These are phyloP conservation scores for Botryotinia calthae DNA, from an alignment of 2,329 filamentous ascomycete species.

Conservation along the genomic window DNA sequence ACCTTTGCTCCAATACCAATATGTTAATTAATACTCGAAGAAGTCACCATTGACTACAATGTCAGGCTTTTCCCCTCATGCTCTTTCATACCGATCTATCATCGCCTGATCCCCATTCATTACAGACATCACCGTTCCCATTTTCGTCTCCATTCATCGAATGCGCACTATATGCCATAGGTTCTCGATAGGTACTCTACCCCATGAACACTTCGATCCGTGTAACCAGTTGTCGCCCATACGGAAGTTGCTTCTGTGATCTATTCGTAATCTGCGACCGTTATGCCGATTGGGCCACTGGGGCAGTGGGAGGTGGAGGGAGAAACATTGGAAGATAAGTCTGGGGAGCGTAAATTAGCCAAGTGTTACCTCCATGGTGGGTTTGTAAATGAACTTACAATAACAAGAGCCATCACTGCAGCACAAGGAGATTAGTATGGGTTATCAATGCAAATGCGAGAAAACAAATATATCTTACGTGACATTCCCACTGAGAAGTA, in stretches of 20 bases:
- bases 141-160: not conserved
- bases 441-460: not conserved
- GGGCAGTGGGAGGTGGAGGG: conserved; percentile 51
- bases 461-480: conserved; percentile 44
- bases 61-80: not conserved
- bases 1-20: not conserved
- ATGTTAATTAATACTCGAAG: not conserved
- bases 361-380: not conserved
- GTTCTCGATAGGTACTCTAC: not conserved
- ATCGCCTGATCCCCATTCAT: not conserved
- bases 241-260: not conserved
- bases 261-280: not conserved
- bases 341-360: conserved; percentile 35
- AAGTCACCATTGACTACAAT: not conserved
- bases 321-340: conserved; percentile 65
- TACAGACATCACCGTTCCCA: not conserved
- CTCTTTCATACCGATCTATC: not conserved
- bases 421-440: conserved; percentile 8
- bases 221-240: not conserved
- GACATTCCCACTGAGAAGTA: conserved; percentile 79
- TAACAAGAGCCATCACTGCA: conserved; percentile 39
- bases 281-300: conserved; percentile 44
- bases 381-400: conserved; percentile 41
- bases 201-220: not conserved
- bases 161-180: not conserved